Evolutionary conservation across 495 filamentous ascomycete genomes (phyloP), one percentile per base, ranked within the genome.

Genomic region (Neurospora sublineolata): DNA sequence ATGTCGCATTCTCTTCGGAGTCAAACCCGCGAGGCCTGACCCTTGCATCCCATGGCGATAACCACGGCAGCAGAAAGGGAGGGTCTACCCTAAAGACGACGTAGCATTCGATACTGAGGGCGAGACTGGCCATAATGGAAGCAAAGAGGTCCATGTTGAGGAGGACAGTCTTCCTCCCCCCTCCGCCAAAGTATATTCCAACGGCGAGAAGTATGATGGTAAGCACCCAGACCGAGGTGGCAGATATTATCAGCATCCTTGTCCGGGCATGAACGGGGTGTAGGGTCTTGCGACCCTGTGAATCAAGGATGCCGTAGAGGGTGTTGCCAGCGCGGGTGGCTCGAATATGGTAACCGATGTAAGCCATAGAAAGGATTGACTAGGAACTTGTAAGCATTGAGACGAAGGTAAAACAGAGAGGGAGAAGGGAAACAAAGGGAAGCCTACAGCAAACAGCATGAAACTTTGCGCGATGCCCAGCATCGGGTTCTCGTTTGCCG

Each of bases 191-290:
- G 33, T 75, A 67, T 42, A 76, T 74, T 1, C 42, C 72, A 11
- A 74, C 70, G 2, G 74, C 58, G 27, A 74, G 72, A 9, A 67
- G 37, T 40, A 72, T 40, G 3, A 37, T 36, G 7, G 74, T 71
- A 36, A 46, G 52, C 3, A 39, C 40, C 74, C 73, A 76, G 23
- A 72, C 42, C 0, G 42, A 46, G 30, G 39, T 52, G 0, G 70
- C 46, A 7, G 71, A n/a, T n/a, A 46, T 69, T 20, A 76, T 72
- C 6, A 41, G 37, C 38, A 76, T 52, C 14, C 12, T 39, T 12
- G 74, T 69, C 72, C 70, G 72, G 42, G 72, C 70, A 68, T 76
- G 73, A 33, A 76, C 68, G 9, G 46, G 70, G 67, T 76, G 71
- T 4, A 68, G 69, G 39, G 72, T 72, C 1, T 42, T 67, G 8